These are phyloP conservation scores for Apophysomyces elegans DNA, from an alignment of 371 early-diverging fungal genomes.

Conservation along the genomic window DNA sequence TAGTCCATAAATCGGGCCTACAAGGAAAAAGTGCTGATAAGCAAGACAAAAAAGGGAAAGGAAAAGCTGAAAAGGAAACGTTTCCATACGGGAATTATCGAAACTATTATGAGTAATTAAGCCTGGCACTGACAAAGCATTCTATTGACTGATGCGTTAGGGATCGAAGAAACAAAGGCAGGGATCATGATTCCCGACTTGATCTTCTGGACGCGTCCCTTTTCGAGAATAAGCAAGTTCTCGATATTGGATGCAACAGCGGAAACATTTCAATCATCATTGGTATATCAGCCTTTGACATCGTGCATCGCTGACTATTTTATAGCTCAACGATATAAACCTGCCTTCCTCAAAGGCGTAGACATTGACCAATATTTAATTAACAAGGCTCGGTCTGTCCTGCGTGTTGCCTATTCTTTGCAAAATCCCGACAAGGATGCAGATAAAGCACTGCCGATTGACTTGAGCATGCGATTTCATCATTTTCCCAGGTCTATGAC, in stretches of 20 bases:
- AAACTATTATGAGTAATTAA: slow-evolving; percentile 27
- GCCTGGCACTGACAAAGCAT: not conserved
- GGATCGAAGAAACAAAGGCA: slow-evolving; percentile 26
- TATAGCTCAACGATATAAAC: slow-evolving; percentile 51
- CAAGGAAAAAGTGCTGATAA: not conserved
- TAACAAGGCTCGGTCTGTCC: slow-evolving; percentile 58
- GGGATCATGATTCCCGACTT: slow-evolving; percentile 65
- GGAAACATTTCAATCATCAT: slow-evolving; percentile 72
- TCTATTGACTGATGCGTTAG: slow-evolving; percentile 14
- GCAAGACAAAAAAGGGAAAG: not conserved
- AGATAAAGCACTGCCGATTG: slow-evolving; percentile 15
- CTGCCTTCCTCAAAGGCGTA: slow-evolving; percentile 63
- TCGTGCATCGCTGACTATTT: not conserved
- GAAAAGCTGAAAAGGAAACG: not conserved
- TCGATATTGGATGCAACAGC: slow-evolving; percentile 90
- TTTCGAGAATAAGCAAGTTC: slow-evolving; percentile 63
- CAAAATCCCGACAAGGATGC: slow-evolving; percentile 26
- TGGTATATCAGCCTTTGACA: slow-evolving; percentile 35
- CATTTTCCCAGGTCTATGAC: slow-evolving; percentile 72
- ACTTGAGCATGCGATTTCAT: slow-evolving; percentile 35
- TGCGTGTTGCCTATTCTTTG: slow-evolving; percentile 51
- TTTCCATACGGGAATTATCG: slow-evolving; percentile 25
- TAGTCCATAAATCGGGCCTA: too few relatives aligned
- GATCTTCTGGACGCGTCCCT: slow-evolving; percentile 51
- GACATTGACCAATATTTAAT: slow-evolving; percentile 81